phyloP scores from a whole-genome alignment of 805 yeast species.

The Ogataea haglerorum region DNA sequence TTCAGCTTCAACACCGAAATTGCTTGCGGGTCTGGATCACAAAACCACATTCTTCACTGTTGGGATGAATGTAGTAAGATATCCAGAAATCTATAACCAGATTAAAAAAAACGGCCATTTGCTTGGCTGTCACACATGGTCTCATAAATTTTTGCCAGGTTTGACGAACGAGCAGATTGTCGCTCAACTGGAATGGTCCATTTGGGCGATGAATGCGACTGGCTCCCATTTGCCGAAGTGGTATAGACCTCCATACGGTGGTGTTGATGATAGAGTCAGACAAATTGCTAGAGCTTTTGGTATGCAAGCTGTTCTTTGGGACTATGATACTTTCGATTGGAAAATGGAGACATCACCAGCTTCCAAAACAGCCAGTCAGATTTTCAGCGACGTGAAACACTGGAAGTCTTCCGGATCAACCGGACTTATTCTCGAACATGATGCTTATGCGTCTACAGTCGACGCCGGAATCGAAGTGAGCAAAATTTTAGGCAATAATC shows the following conservation, averaged over 20 bases:
- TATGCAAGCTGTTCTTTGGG: constrained; percentile 87
- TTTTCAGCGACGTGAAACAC: constrained; percentile 49
- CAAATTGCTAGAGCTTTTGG: constrained; percentile 80
- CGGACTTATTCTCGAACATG: constrained; percentile 88
- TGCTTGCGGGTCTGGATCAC: constrained; percentile 49
- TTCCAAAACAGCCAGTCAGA: constrained; percentile 45
- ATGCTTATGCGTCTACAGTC: constrained; percentile 64
- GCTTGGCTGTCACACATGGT: constrained; percentile 89
- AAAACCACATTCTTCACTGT: constrained; percentile 80
- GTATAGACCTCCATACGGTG: constrained; percentile 97
- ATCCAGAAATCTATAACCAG: constrained; percentile 66
- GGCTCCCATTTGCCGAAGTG: constrained; percentile 82
- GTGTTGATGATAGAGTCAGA: constrained; percentile 82
- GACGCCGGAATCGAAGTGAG: constrained; percentile 60
- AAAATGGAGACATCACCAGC: constrained; percentile 50
- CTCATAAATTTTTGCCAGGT: constrained; percentile 79
- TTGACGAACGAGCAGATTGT: constrained; percentile 75
- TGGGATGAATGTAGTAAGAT: constrained; percentile 74
- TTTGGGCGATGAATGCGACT: constrained; percentile 98
- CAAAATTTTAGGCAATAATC: constrained; percentile 54
- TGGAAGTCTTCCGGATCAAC: constrained; percentile 44
- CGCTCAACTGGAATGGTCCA: constrained; percentile 91
- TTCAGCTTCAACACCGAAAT: constrained; percentile 58
- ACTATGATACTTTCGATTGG: constrained; percentile 91
- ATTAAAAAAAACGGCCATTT: constrained; percentile 66